These are phyloP conservation scores for Candida germanica DNA, from an alignment of 805 yeast species.

Conservation along the genomic window DNA sequence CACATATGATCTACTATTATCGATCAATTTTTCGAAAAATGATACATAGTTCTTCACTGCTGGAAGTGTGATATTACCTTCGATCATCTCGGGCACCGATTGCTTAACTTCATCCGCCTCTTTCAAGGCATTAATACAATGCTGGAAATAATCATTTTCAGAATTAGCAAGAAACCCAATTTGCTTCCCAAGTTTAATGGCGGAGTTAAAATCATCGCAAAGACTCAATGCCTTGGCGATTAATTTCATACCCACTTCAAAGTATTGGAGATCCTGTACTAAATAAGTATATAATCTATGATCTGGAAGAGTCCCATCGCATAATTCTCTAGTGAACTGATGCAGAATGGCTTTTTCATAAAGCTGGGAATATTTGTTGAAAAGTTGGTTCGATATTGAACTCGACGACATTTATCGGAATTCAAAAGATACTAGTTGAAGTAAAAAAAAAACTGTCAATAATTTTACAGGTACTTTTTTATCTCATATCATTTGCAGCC, in stretches of 20 bases:
- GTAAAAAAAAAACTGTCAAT: neutral
- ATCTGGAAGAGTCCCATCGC: slow-evolving; percentile 44
- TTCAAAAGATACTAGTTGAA: too few relatives aligned
- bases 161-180: slow-evolving; percentile 48
- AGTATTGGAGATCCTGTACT: slow-evolving; percentile 48
- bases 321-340: slow-evolving; percentile 42
- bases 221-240: slow-evolving; percentile 43
- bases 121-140: slow-evolving; percentile 22
- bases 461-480: too few relatives aligned
- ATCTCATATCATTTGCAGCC: too few relatives aligned
- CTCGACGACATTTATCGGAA: too few relatives aligned
- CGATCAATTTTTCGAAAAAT: slow-evolving; percentile 27
- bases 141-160: slow-evolving; percentile 47
- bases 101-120: slow-evolving; percentile 16
- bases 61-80: slow-evolving; percentile 20
- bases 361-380: slow-evolving; percentile 12
- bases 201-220: slow-evolving; percentile 38
- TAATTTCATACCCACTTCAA: slow-evolving; percentile 40
- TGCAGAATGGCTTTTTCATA: slow-evolving; percentile 35
- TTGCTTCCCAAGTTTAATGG: slow-evolving; percentile 45
- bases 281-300: slow-evolving; percentile 42
- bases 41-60: slow-evolving; percentile 38
- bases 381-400: slow-evolving; percentile 5
- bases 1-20: slow-evolving; percentile 29
- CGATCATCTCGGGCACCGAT: slow-evolving; percentile 19